Evolutionary conservation across 2,329 filamentous ascomycete species (phyloP), one percentile per base, ranked within the genome.

Genomic region (Colletotrichum paranaense): DNA sequence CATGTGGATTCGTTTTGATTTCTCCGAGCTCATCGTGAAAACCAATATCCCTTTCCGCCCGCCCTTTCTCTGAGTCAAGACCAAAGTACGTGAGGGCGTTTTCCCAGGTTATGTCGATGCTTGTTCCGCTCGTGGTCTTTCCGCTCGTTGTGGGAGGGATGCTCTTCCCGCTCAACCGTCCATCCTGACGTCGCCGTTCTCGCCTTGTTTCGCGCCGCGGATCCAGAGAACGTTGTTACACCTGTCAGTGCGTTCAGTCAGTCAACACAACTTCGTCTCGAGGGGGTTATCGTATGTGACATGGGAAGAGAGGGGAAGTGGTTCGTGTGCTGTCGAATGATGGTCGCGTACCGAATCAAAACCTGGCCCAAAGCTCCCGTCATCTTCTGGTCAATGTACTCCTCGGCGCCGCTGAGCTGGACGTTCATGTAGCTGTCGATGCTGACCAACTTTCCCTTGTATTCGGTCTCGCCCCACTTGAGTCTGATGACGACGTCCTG

Each of bases 381-480:
- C 82, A 91, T 92, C 89, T 97, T 94, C 78, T 94, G 93, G 81
- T 95, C 92, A 80, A 98, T 94, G 85, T 93, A 98, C 84, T 99
- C 97, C 85, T 98, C 94, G 64, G 96, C 95, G 79, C 93, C 92
- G 77, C 92, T 92, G 76, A 99, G 90, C 86, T 98, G 95, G 76
- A 99, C 92, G 87, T 99, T 99, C 96, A 99, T 98, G 88, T 99
- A 99, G 81, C 94, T 95, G 86, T 99, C 97, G 81, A 97, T 94
- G 79, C 93, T 96, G 81, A 98, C 94, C 75, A 99, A 91, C 77
- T 91, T 91, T 82, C 97, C 97, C 84, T 96, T 97, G 90, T 99
- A 99, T 84, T 99, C 97, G 73, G 95, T 97, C 84, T 98, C 93
- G 78, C 95, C 95, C 97, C 97, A 99, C 90, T 99, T 99, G 76